A percentile compares a stretch with the other conserved stretches of the same genome.
Evolutionary conservation across 345 rosid genomes (phyloP).

Genomic region (Orychophragmus violaceus): DNA sequence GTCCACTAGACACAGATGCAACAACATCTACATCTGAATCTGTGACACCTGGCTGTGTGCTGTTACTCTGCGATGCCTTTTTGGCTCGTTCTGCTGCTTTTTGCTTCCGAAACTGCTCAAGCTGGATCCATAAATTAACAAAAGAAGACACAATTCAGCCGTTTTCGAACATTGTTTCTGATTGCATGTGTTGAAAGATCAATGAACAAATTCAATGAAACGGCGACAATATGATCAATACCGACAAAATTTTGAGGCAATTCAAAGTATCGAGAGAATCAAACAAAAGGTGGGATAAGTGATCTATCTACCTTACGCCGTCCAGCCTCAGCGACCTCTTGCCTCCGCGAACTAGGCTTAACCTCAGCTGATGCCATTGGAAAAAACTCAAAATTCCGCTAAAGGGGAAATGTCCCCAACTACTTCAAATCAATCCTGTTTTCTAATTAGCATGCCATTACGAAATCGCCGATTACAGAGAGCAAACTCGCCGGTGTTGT

Average conservation of each 20-base stretch:
- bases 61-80: constrained; percentile 44
- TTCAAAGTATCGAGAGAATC: too few species aligned
- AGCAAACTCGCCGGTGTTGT: not conserved
- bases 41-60: constrained; percentile 24
- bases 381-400: constrained; percentile 4
- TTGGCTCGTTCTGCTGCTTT: constrained; percentile 78
- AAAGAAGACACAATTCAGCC: not conserved
- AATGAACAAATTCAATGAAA: not conserved
- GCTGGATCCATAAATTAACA: constrained; percentile 33
- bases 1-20: constrained; percentile 35
- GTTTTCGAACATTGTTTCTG: too few species aligned
- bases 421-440: constrained; percentile 15
- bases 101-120: constrained; percentile 96
- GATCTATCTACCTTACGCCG: constrained; percentile 68
- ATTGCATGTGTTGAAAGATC: constrained; percentile 6
- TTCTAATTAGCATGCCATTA: not conserved
- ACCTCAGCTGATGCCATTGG: constrained; percentile 94
- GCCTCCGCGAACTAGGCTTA: constrained; percentile 64
- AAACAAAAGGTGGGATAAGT: too few species aligned
- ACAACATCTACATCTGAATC: constrained; percentile 53
- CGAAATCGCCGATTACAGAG: not conserved
- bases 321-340: constrained; percentile 87
- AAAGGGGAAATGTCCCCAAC: too few species aligned
- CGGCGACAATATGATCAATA: not conserved
- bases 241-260: too few species aligned